Conservation (phyloP, 768 basidiomycete genomes). For the Macrolepiota albuminosa region DNA sequence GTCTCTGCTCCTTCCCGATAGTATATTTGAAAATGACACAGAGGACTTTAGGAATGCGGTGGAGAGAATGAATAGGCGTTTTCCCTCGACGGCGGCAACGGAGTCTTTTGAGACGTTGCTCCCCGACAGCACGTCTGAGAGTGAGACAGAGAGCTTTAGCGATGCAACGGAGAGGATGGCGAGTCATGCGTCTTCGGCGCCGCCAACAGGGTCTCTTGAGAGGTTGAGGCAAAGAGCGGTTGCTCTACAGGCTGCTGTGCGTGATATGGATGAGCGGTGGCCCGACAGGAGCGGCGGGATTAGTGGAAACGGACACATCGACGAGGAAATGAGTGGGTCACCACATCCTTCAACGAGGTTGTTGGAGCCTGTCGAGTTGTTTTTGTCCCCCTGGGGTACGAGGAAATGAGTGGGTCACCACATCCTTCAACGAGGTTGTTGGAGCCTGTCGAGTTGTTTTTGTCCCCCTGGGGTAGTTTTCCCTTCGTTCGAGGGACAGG, state of each 20-base stretch:
- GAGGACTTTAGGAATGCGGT: background rate
- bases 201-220: background rate
- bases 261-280: background rate
- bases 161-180: background rate
- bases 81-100: background rate
- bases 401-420: background rate
- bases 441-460: background rate
- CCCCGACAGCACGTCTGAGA: background rate
- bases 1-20: background rate
- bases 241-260: conserved; percentile 1
- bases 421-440: background rate
- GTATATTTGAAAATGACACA: background rate
- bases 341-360: background rate
- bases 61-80: background rate
- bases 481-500: too few relatives aligned
- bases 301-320: background rate
- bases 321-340: background rate
- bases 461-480: background rate
- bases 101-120: background rate
- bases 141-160: background rate
- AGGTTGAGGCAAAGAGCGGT: background rate
- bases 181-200: background rate
- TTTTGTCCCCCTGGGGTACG: background rate
- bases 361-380: background rate
- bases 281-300: background rate